Evolutionary conservation across 108 stramenopile genomes (phyloP).

Genomic region (Pseudonitzschia delicatissima): DNA sequence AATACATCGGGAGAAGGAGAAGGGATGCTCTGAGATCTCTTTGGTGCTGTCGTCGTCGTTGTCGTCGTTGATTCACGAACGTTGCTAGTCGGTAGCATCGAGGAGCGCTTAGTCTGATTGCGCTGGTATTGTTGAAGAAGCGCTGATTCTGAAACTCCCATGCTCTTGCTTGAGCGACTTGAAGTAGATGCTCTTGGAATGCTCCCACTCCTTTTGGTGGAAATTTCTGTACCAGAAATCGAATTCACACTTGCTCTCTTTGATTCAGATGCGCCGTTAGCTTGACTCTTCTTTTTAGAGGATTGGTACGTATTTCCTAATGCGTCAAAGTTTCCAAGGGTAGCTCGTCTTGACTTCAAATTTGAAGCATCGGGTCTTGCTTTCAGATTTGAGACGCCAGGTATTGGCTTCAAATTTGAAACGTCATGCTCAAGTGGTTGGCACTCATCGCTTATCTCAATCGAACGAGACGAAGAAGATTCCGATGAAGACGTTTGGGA

Average conservation of each 20-base stretch:
- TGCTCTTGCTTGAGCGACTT: constrained; percentile 20
- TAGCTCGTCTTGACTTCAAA: too few species aligned
- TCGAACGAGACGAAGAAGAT: too few species aligned
- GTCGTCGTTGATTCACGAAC: constrained; percentile 10
- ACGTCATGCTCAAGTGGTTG: too few species aligned
- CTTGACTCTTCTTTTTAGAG: not conserved
- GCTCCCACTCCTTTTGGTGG: not conserved
- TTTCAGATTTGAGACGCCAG: too few species aligned
- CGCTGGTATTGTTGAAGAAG: constrained; percentile 7
- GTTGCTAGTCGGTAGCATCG: not conserved
- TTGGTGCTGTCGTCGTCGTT: not conserved
- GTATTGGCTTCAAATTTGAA: too few species aligned
- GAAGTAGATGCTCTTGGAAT: not conserved
- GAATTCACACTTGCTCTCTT: not conserved
- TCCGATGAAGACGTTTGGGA: too few species aligned
- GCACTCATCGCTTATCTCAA: too few species aligned
- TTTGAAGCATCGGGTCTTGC: too few species aligned
- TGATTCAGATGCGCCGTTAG: not conserved
- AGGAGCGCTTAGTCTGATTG: not conserved
- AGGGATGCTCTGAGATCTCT: constrained; percentile 6
- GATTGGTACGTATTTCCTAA: not conserved
- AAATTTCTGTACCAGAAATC: not conserved
- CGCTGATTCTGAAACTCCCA: constrained; percentile 7
- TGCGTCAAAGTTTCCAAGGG: too few species aligned
- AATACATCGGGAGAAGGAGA: constrained; percentile 13